Base-by-base conservation (phyloP, 495 filamentous ascomycete genomes). In the Penicillium egyptiacum region DNA sequence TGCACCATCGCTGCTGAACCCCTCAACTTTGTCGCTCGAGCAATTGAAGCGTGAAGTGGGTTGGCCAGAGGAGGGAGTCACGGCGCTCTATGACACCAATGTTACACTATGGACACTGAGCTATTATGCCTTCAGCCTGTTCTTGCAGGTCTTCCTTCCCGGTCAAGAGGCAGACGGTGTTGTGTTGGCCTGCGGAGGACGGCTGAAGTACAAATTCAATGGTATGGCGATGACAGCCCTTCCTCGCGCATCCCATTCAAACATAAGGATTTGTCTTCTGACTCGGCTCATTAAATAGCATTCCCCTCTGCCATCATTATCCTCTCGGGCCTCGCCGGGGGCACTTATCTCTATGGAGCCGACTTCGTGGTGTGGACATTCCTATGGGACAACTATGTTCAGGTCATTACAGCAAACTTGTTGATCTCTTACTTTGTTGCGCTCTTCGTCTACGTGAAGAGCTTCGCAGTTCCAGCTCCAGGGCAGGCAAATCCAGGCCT, bases 291-390 rank as follows among this genome's bases (percentile, higher is more conserved):
- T 49, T 57, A 59, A 64, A 50, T 60, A 95, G 89, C 90, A n/a
- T 91, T 95, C 73, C 71, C 70, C 55, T 90, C 91, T 12, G 85
- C 89, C 39, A 62, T 92, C 49, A 75, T 88, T 57, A 90, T 84
- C 33, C 74, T 96, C 43, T 72, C 76, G 16, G 76, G 86, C 50
- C 81, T 85, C 55, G 86, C 85, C 47, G 83, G 84, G 11, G 90
- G 91, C 26, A 96, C 92, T 4, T 76, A 85, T 57, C 67, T 82
- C 14, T 81, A 95, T 63, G 94, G 94, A 30, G 80, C 90, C 19
- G 80, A 91, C 31, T 98, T 96, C 67, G 81, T 83, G 11, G 75
- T 96, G 25, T 98, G 92, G 94, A 90, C 87, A 19, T 98, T 89
- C 77, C 87, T 98, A 62, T 87, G 88, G 78, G 86, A 96, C 70